A percentile compares a stretch with the other conserved stretches of the same genome.
Evolutionary conservation across 1,284 basidiomycete species (phyloP).

Genomic region (Pterula multifida): DNA sequence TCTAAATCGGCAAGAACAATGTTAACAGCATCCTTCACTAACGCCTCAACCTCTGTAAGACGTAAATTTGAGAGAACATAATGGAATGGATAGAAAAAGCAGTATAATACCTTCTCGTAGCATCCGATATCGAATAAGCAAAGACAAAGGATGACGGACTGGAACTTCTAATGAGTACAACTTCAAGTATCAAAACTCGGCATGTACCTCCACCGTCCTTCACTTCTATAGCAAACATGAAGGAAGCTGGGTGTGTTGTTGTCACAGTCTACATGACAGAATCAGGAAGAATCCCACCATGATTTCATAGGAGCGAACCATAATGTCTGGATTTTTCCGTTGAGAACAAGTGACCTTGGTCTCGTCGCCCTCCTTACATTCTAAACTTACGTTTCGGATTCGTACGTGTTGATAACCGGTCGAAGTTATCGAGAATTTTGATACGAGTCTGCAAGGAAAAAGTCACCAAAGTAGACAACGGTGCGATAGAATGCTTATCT

Average conservation of each 20-base stretch:
- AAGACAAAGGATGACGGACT: constrained; percentile 52
- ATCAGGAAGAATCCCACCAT: neutral
- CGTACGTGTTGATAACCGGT: constrained; percentile 62
- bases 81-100: neutral
- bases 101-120: constrained; percentile 59
- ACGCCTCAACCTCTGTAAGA: constrained; percentile 43
- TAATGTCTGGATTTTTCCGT: constrained; percentile 25
- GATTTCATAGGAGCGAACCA: constrained; percentile 20
- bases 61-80: constrained; percentile 4
- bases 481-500: constrained; percentile 5
- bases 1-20: constrained; percentile 23
- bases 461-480: constrained; percentile 6
- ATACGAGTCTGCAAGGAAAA: constrained; percentile 45
- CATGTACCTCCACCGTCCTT: constrained; percentile 41
- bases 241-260: constrained; percentile 36
- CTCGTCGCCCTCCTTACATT: constrained; percentile 28
- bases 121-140: constrained; percentile 60
- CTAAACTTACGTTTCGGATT: constrained; percentile 45
- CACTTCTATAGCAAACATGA: constrained; percentile 38
- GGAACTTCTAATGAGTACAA: neutral
- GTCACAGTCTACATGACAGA: constrained; percentile 27
- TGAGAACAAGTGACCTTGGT: constrained; percentile 36
- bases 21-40: constrained; percentile 41
- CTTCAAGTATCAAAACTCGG: constrained; percentile 6
- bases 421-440: constrained; percentile 69